Evolutionary conservation across 2,329 filamentous ascomycete species (phyloP).

Genomic region (Paecilomyces fulvus): DNA sequence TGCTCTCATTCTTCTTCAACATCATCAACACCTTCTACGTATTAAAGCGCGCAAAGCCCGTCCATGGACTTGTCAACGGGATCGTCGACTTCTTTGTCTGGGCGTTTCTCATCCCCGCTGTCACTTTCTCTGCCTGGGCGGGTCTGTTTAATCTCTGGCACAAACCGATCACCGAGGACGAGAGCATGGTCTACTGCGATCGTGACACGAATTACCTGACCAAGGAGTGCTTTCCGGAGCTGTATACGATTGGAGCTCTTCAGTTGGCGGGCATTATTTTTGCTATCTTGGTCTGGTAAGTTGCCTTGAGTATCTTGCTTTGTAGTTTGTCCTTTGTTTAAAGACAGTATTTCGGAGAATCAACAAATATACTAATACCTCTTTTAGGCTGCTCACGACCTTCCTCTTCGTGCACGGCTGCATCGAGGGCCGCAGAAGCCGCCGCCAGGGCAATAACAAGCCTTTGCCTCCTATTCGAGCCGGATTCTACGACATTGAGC

Average conservation of each 20-base stretch:
- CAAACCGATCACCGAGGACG: slow-evolving; percentile 4
- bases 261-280: slow-evolving; percentile 21
- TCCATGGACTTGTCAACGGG: slow-evolving; percentile 5
- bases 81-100: slow-evolving; percentile 11
- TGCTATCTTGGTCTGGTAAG: slow-evolving; percentile 18
- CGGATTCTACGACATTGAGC: slow-evolving; percentile 1
- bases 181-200: slow-evolving; percentile 10
- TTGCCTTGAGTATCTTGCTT: not conserved
- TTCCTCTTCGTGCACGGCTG: slow-evolving; percentile 3
- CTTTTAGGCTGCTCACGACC: slow-evolving; percentile 1
- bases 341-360: not conserved
- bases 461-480: not conserved
- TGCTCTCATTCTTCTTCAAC: slow-evolving; percentile 12
- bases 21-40: slow-evolving; percentile 11
- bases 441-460: not conserved
- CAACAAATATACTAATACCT: not conserved
- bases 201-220: slow-evolving; percentile 17
- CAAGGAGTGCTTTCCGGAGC: slow-evolving; percentile 18
- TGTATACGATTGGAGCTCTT: slow-evolving; percentile 21
- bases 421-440: not conserved
- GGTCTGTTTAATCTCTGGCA: slow-evolving; percentile 23
- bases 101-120: slow-evolving; percentile 10
- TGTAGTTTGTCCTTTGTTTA: not conserved
- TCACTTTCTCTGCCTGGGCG: slow-evolving; percentile 19
- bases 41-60: not conserved